A percentile compares a stretch with the other conserved stretches of the same genome.
These are phyloP conservation scores for Tagetes erecta DNA, from an alignment of 129 eudicot genomes.

Conservation along the genomic window DNA sequence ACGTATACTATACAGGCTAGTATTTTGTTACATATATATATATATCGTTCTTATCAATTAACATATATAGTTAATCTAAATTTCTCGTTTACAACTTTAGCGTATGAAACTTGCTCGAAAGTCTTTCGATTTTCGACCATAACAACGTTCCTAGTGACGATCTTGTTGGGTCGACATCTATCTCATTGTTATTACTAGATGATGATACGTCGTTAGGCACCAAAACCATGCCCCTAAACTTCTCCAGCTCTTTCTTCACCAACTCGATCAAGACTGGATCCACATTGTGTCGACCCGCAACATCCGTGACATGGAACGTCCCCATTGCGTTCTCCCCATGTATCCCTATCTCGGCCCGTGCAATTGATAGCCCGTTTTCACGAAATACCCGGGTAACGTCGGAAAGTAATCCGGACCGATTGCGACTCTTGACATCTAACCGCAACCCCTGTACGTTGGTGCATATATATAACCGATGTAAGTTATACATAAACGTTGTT, in stretches of 20 bases:
- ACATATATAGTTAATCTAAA: background rate
- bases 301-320: constrained; percentile 69
- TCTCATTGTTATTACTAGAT: constrained; percentile 29
- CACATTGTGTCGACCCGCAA: constrained; percentile 44
- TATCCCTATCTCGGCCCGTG: constrained; percentile 65
- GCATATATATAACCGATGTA: background rate
- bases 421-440: constrained; percentile 61
- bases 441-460: constrained; percentile 58
- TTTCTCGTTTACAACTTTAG: constrained; percentile 19
- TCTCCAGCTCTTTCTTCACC: constrained; percentile 53
- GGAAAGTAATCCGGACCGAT: constrained; percentile 69
- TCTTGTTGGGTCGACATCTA: constrained; percentile 39
- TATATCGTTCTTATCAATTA: background rate
- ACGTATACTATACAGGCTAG: background rate
- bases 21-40: background rate
- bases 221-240: constrained; percentile 35
- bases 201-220: constrained; percentile 26
- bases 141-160: constrained; percentile 65
- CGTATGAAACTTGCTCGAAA: constrained; percentile 64
- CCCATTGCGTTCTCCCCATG: constrained; percentile 69
- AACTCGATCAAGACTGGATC: constrained; percentile 44
- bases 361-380: constrained; percentile 75
- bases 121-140: constrained; percentile 70
- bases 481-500: background rate
- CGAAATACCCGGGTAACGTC: constrained; percentile 85